Conservation (phyloP, 108 stramenopile species). For the Chaetoceros tenuissimus region DNA sequence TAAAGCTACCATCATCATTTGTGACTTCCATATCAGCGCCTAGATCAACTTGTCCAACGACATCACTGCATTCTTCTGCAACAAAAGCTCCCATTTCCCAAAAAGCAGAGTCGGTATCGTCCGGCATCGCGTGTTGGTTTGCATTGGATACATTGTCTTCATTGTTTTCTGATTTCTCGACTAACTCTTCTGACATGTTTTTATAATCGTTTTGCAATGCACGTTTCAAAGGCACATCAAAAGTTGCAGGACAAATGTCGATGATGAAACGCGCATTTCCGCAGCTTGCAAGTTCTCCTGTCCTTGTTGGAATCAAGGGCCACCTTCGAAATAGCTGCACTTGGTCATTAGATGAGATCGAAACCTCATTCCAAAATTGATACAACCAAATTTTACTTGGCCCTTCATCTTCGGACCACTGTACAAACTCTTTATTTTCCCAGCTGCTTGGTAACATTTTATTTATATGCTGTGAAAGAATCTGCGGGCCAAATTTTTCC, state of each 20-base stretch:
- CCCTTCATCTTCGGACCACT: background rate
- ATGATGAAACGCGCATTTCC: background rate
- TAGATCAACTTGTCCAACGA: no score
- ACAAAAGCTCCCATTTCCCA: background rate
- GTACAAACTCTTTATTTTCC: constrained; percentile 3
- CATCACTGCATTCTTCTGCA: no score
- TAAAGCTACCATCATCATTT: no score
- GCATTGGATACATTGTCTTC: no score
- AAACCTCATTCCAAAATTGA: constrained; percentile 5
- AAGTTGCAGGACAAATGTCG: no score
- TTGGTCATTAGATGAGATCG: background rate
- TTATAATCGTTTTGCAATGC: no score
- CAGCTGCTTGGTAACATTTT: background rate
- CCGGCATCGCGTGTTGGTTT: no score
- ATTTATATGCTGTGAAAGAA: background rate
- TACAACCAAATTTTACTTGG: constrained; percentile 3
- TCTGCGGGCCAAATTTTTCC: background rate
- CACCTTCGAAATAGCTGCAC: constrained; percentile 2
- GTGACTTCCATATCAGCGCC: no score
- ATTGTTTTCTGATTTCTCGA: no score
- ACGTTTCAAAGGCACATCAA: no score
- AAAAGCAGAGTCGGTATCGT: background rate
- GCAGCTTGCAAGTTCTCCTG: constrained; percentile 5
- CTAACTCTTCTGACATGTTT: no score
- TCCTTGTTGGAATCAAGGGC: constrained; percentile 2